Conservation (phyloP, 2,329 filamentous ascomycete species). For the Trichoderma breve region DNA sequence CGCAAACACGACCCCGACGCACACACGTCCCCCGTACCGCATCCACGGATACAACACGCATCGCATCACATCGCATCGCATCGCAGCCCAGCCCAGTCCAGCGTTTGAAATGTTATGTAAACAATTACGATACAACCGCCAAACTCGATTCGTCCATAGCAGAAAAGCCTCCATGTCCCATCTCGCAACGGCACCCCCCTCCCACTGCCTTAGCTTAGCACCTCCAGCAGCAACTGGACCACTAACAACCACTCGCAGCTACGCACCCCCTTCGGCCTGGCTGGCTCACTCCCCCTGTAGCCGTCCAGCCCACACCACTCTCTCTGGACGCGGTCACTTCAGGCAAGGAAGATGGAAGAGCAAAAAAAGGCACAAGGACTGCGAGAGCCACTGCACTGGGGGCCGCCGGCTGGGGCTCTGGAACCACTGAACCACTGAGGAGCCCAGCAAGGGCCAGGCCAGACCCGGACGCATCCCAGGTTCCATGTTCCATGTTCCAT, state of each 20-base stretch:
- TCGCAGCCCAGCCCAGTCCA: not conserved
- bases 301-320: not conserved
- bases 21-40: constrained; percentile 3
- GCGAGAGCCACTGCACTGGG: constrained; percentile 10
- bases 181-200: not conserved
- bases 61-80: not conserved
- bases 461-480: not conserved
- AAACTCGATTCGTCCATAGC: not conserved
- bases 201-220: not conserved
- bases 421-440: constrained; percentile 19
- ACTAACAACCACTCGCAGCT: not conserved
- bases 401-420: constrained; percentile 12
- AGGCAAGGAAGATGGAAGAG: constrained; percentile 15
- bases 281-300: not conserved
- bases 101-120: constrained; percentile 7
- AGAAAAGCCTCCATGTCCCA: not conserved
- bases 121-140: constrained; percentile 11
- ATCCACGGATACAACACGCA: not conserved
- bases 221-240: not conserved
- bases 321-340: not conserved
- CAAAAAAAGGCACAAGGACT: not conserved
- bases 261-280: not conserved
- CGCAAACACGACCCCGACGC: constrained; percentile 12
- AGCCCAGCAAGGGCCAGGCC: constrained; percentile 9
- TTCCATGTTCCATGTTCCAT: not conserved